Evolutionary conservation across 108 stramenopile genomes (phyloP), one percentile per base, ranked within the genome.

Genomic region (Cylindrotheca closterium): DNA sequence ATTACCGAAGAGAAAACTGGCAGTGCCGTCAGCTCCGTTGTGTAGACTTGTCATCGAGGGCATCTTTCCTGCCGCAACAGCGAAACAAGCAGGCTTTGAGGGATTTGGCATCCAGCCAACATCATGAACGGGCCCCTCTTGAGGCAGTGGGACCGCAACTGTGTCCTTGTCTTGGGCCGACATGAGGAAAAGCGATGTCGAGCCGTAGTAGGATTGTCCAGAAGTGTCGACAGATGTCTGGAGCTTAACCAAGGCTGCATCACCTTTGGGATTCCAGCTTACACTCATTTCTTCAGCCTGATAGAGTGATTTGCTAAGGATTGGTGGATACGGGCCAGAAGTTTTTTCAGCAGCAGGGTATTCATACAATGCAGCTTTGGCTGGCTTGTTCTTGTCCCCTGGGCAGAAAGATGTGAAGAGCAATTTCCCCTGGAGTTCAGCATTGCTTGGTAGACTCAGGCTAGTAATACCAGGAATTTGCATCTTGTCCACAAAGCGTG

Each of bases 121-220:
- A 51, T 86, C 90, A 28, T 84, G 58, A 0, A 96, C 89, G 49
- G 92, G 91, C 8, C 93, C 88, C 47, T 86, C 82, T 28, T 74
- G 73, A 1, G 89, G 88, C 8, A 88, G 58, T 15, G 91, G 88
- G 1, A 93, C 92, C 4, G 82, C 55, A 25, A 89, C 66, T 1
- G 78, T 79, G 54, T 70, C 70, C 5, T 64, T 60, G 46, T 71
- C 74, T 25, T 79, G 79, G 24, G 81, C 79, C 25, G 80, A 58
- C 61, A 98, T 58, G 42, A 97, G 79, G 67, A 80, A 96, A 0
- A 98, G 53, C 30, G 89, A 83, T 0, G 96, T 93, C 21, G 92
- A 92, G 24, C 98, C 98, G 60, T 98, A 98, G 74, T 98, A 98
- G 12, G 88, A 91, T 67, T 88, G 57, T 5, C 96, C 96, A 23